Evolutionary conservation across 305 asterid genomes (phyloP).

Genomic region (Fraxinus nigra): DNA sequence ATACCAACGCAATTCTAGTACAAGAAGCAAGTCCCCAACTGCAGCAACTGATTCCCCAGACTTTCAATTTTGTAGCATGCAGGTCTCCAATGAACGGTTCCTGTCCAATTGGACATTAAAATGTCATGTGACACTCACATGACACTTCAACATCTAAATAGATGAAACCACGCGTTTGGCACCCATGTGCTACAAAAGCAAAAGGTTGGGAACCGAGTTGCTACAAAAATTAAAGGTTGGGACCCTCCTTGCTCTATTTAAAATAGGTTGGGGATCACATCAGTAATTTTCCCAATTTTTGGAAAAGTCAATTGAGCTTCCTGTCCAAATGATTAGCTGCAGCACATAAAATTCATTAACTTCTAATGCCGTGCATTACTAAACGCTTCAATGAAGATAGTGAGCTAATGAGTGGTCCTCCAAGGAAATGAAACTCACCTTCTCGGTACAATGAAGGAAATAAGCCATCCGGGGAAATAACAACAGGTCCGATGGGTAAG

Average conservation of each 20-base stretch:
- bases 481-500: conserved; percentile 95
- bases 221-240: not conserved
- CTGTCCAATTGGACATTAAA: not conserved
- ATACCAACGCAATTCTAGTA: not conserved
- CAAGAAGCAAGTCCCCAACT: not conserved
- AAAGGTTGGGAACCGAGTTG: not conserved
- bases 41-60: not conserved
- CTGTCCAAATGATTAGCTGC: not conserved
- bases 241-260: not conserved
- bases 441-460: conserved; percentile 93
- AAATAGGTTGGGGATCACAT: not conserved
- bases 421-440: conserved; percentile 42
- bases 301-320: not conserved
- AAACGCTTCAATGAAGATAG: not conserved
- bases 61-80: not conserved
- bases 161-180: not conserved
- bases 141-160: not conserved
- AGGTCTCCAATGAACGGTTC: not conserved
- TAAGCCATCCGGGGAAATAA: conserved; percentile 96
- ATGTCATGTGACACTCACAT: not conserved
- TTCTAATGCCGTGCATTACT: not conserved
- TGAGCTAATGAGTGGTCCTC: not conserved
- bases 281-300: not conserved
- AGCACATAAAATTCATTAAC: not conserved
- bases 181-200: not conserved